A percentile compares a stretch with the other conserved stretches of the same genome.
phyloP scores from a whole-genome alignment of 768 basidiomycete genomes.

The Lentinula edodes region DNA sequence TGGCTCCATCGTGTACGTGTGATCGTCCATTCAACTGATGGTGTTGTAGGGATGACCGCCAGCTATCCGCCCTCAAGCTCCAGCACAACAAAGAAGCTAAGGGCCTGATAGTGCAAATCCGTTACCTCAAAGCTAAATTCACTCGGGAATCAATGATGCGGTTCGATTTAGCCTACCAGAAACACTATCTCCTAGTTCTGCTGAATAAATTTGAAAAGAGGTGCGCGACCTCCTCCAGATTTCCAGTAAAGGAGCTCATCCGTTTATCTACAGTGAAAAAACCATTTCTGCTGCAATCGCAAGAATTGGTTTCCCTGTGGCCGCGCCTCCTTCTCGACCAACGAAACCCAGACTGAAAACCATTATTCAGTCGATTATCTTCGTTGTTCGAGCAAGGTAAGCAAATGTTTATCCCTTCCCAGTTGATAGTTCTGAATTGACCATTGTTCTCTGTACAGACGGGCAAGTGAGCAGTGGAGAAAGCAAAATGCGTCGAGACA shows the following conservation, averaged over 20 bases:
- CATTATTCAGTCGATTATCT: conserved; percentile 52
- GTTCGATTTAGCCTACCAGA: conserved; percentile 76
- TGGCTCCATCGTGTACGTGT: background rate
- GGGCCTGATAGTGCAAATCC: conserved; percentile 85
- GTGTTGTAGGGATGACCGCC: conserved; percentile 40
- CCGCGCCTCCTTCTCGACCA: conserved; percentile 28
- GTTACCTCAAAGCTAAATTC: conserved; percentile 89
- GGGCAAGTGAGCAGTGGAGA: conserved; percentile 58
- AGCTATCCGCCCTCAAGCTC: conserved; percentile 47
- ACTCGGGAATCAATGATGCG: conserved; percentile 81
- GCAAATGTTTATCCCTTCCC: conserved; percentile 3
- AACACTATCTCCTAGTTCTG: conserved; percentile 78
- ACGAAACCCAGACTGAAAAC: conserved; percentile 51
- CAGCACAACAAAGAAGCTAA: conserved; percentile 87
- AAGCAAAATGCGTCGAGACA: conserved; percentile 55
- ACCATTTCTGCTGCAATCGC: conserved; percentile 74
- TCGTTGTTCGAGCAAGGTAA: conserved; percentile 64
- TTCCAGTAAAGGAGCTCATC: no score
- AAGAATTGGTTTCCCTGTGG: conserved; percentile 61
- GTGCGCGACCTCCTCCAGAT: conserved; percentile 29
- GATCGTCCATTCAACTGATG: background rate
- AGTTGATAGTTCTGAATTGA: conserved; percentile 3
- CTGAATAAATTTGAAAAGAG: conserved; percentile 65
- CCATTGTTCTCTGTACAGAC: conserved; percentile 30
- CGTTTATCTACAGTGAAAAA: conserved; percentile 42